Conservation (phyloP, 805 yeast genomes). For the Kuraishia capsulata region DNA sequence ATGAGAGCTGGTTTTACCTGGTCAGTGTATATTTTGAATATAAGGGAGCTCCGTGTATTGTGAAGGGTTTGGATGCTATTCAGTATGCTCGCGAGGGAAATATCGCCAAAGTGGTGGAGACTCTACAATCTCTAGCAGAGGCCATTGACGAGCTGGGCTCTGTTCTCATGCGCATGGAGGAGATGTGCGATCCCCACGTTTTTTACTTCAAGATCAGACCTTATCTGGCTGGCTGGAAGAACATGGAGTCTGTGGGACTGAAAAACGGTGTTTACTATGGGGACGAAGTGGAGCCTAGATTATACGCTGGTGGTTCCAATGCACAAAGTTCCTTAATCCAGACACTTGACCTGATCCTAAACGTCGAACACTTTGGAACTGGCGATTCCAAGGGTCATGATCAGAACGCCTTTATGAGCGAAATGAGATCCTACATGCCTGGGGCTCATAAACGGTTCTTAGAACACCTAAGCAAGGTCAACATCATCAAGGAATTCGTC, state of each 20-base stretch:
- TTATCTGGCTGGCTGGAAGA: constrained; percentile 88
- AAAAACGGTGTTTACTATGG: constrained; percentile 73
- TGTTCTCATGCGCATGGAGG: constrained; percentile 74
- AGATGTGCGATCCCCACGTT: constrained; percentile 90
- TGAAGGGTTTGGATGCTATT: constrained; percentile 60
- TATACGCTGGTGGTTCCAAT: constrained; percentile 83
- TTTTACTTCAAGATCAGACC: constrained; percentile 85
- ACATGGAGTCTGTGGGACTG: constrained; percentile 81
- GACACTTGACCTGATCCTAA: constrained; percentile 68
- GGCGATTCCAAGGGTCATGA: constrained; percentile 40
- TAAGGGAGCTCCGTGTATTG: constrained; percentile 65
- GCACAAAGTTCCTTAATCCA: constrained; percentile 91
- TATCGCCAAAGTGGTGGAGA: constrained; percentile 26
- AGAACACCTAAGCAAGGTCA: constrained; percentile 43
- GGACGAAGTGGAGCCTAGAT: constrained; percentile 42
- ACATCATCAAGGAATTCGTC: constrained; percentile 62
- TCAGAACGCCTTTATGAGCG: constrained; percentile 51
- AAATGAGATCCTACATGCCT: constrained; percentile 90
- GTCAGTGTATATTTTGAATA: constrained; percentile 83
- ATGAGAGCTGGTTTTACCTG: constrained; percentile 90
- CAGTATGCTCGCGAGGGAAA: constrained; percentile 41
- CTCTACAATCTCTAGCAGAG: constrained; percentile 62
- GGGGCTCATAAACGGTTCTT: constrained; percentile 73
- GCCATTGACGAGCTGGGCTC: constrained; percentile 66
- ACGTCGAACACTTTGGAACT: constrained; percentile 71